phyloP scores from a whole-genome alignment of 805 yeast genomes.

The Pichia manshurica region DNA sequence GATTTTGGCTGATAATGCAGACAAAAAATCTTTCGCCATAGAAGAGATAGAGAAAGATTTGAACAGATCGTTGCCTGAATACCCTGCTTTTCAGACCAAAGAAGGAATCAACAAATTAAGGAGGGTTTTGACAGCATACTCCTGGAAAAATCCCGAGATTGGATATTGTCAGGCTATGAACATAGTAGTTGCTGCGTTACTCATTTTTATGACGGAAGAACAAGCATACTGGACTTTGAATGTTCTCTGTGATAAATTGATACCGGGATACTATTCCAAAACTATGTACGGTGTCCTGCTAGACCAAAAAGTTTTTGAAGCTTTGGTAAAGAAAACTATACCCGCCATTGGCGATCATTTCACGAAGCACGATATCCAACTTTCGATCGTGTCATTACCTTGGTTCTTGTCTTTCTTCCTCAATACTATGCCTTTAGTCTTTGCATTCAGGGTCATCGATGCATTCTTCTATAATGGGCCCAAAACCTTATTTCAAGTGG shows the following conservation, averaged over 20 bases:
- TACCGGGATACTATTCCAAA: conserved; percentile 93
- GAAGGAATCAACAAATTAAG: conserved; percentile 85
- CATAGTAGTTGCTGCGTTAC: conserved; percentile 74
- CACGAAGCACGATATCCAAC: conserved; percentile 71
- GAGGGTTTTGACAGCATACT: conserved; percentile 85
- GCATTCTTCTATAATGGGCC: conserved; percentile 88
- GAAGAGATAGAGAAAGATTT: conserved; percentile 97
- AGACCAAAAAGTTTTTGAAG: conserved; percentile 91
- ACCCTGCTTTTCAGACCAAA: conserved; percentile 81
- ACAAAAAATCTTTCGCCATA: conserved; percentile 70
- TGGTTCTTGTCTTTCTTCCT: conserved; percentile 92
- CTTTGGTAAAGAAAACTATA: conserved; percentile 81
- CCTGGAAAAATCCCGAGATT: conserved; percentile 95
- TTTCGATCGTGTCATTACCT: conserved; percentile 88
- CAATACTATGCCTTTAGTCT: conserved; percentile 90
- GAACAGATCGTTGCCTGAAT: conserved; percentile 91
- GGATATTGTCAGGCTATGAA: conserved; percentile 99
- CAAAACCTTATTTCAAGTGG: conserved; percentile 83
- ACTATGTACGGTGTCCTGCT: conserved; percentile 96
- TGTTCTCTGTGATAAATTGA: conserved; percentile 71
- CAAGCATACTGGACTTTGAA: conserved; percentile 94
- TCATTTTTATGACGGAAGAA: conserved; percentile 88
- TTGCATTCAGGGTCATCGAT: conserved; percentile 87
- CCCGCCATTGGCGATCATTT: conserved; percentile 86
- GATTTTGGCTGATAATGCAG: conserved; percentile 55